phyloP scores from a whole-genome alignment of 1,284 basidiomycete genomes.

The Pascua sp. region DNA sequence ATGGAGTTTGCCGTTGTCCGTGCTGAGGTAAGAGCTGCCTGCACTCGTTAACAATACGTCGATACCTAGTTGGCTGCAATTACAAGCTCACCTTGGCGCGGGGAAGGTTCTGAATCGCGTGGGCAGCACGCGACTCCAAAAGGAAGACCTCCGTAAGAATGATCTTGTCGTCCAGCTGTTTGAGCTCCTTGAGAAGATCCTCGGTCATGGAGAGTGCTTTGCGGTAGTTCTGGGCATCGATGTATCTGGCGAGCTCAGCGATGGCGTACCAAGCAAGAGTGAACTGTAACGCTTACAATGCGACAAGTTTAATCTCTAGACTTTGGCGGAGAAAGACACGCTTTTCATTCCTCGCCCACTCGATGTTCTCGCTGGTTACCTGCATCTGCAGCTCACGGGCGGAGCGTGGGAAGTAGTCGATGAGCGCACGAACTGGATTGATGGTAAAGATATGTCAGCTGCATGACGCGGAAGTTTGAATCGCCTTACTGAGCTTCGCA shows the following conservation, averaged over 20 bases:
- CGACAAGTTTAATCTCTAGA: constrained; percentile 83
- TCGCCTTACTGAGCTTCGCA: constrained; percentile 79
- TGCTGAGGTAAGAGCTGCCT: constrained; percentile 87
- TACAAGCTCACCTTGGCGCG: constrained; percentile 72
- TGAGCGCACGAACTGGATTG: constrained; percentile 74
- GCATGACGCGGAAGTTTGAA: not conserved
- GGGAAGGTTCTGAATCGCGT: constrained; percentile 84
- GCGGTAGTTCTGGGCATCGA: constrained; percentile 73
- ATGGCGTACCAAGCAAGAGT: no score
- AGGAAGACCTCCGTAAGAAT: constrained; percentile 95
- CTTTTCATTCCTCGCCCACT: constrained; percentile 89
- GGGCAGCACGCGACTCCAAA: constrained; percentile 85
- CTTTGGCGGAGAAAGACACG: constrained; percentile 94
- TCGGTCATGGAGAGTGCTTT: constrained; percentile 80
- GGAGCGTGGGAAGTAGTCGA: constrained; percentile 79
- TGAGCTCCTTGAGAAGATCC: constrained; percentile 79
- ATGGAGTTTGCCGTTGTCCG: constrained; percentile 94
- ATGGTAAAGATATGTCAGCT: not conserved
- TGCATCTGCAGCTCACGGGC: constrained; percentile 77
- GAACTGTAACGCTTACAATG: constrained; percentile 57
- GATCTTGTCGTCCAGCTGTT: constrained; percentile 94
- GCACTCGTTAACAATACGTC: not conserved
- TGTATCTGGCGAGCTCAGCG: constrained; percentile 55
- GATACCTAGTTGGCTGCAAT: no score
- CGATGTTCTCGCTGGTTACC: constrained; percentile 84